phyloP scores from a whole-genome alignment of 2,329 filamentous ascomycete species.

The Metarhizium robertsii region DNA sequence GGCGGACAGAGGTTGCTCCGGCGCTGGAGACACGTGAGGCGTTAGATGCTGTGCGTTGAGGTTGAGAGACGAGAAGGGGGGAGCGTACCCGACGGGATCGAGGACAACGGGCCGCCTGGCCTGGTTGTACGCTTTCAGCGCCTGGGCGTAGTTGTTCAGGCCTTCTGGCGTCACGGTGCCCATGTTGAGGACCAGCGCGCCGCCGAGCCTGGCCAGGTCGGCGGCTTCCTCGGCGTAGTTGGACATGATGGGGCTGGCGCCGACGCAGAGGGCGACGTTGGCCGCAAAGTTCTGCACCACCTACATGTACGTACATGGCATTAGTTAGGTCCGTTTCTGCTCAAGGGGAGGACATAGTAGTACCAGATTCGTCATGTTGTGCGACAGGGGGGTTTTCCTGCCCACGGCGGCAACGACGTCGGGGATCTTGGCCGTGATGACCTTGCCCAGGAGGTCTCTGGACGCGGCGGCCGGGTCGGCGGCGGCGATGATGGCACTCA shows the following conservation, averaged over 20 bases:
- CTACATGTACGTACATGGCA: slow-evolving; percentile 13
- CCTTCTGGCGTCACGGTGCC: slow-evolving; percentile 76
- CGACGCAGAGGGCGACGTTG: slow-evolving; percentile 76
- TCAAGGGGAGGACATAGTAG: neutral
- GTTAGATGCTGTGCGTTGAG: neutral
- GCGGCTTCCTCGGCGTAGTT: slow-evolving; percentile 73
- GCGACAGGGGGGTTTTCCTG: slow-evolving; percentile 60
- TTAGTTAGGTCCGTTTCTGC: too few species aligned
- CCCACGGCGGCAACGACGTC: slow-evolving; percentile 52
- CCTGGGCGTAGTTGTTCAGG: slow-evolving; percentile 60
- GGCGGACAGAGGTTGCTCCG: slow-evolving; percentile 68
- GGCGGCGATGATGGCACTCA: slow-evolving; percentile 78
- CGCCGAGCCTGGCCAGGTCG: slow-evolving; percentile 70
- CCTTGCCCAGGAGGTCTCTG: slow-evolving; percentile 36
- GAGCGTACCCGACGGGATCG: slow-evolving; percentile 69
- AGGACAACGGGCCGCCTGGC: slow-evolving; percentile 68
- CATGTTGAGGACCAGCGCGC: slow-evolving; percentile 87
- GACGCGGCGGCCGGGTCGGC: slow-evolving; percentile 57
- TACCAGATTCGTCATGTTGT: slow-evolving; percentile 94
- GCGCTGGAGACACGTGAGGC: slow-evolving; percentile 35
- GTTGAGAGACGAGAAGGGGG: neutral
- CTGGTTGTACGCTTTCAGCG: slow-evolving; percentile 72
- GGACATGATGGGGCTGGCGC: slow-evolving; percentile 90
- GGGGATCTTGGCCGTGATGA: slow-evolving; percentile 39
- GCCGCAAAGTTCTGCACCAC: slow-evolving; percentile 91